These are phyloP conservation scores for Falciphora oryzae DNA, from an alignment of 2,329 filamentous ascomycete species.

Conservation along the genomic window DNA sequence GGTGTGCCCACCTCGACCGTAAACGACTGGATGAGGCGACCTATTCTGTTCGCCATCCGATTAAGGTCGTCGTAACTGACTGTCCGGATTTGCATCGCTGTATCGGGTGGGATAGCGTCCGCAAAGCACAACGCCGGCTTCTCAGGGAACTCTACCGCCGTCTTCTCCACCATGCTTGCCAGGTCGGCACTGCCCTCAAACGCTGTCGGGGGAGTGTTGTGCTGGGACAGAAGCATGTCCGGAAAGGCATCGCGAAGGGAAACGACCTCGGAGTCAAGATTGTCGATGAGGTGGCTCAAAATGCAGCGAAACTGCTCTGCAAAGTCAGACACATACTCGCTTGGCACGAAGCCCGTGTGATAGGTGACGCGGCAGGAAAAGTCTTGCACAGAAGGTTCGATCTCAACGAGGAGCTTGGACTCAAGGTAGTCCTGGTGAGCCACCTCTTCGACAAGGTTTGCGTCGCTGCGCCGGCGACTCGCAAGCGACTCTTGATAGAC, in stretches of 20 bases:
- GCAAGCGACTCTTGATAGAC: constrained; percentile 74
- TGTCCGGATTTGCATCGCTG: constrained; percentile 26
- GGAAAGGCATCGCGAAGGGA: constrained; percentile 24
- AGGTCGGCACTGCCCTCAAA: constrained; percentile 37
- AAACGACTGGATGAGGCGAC: constrained; percentile 42
- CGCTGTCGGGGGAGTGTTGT: constrained; percentile 35
- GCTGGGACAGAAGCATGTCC: constrained; percentile 37
- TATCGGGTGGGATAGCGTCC: constrained; percentile 33
- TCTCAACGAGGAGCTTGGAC: constrained; percentile 68
- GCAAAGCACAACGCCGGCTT: constrained; percentile 62
- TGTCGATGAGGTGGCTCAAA: constrained; percentile 29
- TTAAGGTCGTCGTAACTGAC: constrained; percentile 65
- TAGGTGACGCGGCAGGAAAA: constrained; percentile 43
- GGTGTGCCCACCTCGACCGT: constrained; percentile 48
- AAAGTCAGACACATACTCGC: constrained; percentile 49
- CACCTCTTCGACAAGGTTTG: constrained; percentile 41
- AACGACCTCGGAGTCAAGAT: constrained; percentile 21
- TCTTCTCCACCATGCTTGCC: constrained; percentile 46
- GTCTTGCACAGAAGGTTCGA: constrained; percentile 52
- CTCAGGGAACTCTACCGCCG: constrained; percentile 42
- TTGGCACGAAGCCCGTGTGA: constrained; percentile 43
- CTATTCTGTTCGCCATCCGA: constrained; percentile 56
- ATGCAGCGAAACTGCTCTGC: constrained; percentile 52
- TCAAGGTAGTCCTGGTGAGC: constrained; percentile 67
- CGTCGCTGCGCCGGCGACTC: constrained; percentile 12